Conservation (phyloP, 2,329 filamentous ascomycete species). For the Ascochyta rabiei region DNA sequence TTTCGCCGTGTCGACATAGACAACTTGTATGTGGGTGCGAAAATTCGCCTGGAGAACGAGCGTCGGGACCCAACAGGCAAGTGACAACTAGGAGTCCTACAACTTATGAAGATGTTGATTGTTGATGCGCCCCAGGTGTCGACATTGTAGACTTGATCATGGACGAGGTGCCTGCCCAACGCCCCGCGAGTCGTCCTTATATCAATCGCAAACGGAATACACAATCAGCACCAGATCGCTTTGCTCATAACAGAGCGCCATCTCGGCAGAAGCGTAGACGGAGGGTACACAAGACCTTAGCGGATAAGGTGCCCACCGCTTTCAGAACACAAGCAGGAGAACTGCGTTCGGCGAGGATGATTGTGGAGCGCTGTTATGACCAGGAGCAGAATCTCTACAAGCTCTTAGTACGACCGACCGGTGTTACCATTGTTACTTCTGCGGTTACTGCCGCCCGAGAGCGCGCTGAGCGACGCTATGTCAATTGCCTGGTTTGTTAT, state of each 20-base stretch:
- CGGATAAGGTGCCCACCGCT: background rate
- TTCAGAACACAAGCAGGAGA: conserved; percentile 10
- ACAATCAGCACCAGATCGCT: background rate
- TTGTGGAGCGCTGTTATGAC: conserved; percentile 18
- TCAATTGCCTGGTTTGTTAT: conserved; percentile 27
- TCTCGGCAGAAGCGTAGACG: background rate
- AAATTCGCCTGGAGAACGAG: conserved; percentile 24
- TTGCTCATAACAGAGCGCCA: background rate
- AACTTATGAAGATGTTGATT: background rate
- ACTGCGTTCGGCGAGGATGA: conserved; percentile 12
- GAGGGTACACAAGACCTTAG: background rate
- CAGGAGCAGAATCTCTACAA: conserved; percentile 13
- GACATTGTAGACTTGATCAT: conserved; percentile 40
- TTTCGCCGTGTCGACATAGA: conserved; percentile 28
- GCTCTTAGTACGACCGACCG: background rate
- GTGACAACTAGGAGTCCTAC: background rate
- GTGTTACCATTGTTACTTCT: background rate
- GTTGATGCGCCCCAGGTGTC: conserved; percentile 11
- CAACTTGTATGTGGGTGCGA: conserved; percentile 18
- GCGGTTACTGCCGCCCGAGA: conserved; percentile 5
- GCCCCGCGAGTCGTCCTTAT: background rate
- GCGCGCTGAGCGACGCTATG: conserved; percentile 23
- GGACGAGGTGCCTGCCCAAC: conserved; percentile 16
- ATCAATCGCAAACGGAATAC: background rate
- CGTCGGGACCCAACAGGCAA: conserved; percentile 24